Percentiles rank a stretch among this genome's conserved stretches.
Conservation (phyloP, 306 rosid species). For the Cucurbita pepo region DNA sequence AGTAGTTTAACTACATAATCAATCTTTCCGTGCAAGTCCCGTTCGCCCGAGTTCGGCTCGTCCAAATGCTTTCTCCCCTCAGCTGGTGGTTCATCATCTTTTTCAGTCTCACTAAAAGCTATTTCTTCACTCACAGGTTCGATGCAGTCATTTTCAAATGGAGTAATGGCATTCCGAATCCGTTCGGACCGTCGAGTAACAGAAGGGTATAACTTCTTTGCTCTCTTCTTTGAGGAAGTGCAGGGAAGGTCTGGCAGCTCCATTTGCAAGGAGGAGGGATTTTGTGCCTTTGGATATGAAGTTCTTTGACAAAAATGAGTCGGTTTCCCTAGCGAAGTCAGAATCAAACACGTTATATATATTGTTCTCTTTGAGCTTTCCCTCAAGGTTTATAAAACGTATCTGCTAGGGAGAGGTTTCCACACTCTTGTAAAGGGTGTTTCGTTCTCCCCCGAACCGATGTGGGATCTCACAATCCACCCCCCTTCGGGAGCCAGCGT, state of each 20-base stretch:
- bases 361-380: no score
- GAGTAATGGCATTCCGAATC: slow-evolving; percentile 11
- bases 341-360: background rate
- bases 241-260: background rate
- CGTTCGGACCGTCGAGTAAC: slow-evolving; percentile 44
- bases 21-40: slow-evolving; percentile 28
- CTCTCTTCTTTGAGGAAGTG: slow-evolving; percentile 9
- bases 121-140: slow-evolving; percentile 18
- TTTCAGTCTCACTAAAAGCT: slow-evolving; percentile 17
- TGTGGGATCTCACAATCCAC: no score
- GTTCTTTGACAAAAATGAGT: background rate
- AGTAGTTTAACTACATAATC: slow-evolving; percentile 20
- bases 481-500: no score
- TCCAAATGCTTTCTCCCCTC: slow-evolving; percentile 10
- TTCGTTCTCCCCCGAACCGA: no score
- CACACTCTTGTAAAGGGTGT: no score
- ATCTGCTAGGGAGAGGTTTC: no score
- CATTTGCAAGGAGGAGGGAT: background rate
- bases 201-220: background rate
- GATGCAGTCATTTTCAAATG: background rate
- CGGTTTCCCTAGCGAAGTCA: background rate
- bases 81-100: slow-evolving; percentile 20
- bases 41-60: slow-evolving; percentile 8
- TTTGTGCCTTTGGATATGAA: background rate
- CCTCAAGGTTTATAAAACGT: no score